phyloP scores from a whole-genome alignment of 768 basidiomycete species.

The Lentinus tigrinus region DNA sequence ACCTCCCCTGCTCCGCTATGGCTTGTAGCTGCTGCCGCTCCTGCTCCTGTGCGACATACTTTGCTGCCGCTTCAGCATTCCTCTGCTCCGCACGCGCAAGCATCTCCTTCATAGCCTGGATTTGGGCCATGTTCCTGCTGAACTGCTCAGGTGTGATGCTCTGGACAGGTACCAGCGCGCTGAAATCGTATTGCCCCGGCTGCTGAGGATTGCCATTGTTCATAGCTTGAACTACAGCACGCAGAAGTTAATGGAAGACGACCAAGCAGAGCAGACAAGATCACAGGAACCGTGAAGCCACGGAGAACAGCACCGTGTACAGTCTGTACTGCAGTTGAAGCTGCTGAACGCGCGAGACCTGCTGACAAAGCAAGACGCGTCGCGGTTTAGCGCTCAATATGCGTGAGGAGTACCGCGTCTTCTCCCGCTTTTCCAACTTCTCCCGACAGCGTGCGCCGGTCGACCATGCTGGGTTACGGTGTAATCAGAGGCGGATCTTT shows the following conservation, averaged over 20 bases:
- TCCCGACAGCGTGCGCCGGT: too few species aligned
- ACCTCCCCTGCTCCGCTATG: conserved; percentile 41
- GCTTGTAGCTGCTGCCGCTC: conserved; percentile 33
- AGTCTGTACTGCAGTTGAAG: too few species aligned
- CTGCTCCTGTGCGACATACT: conserved; percentile 18
- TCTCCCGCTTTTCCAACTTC: too few species aligned
- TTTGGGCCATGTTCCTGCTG: conserved; percentile 26
- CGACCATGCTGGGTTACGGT: conserved; percentile 9
- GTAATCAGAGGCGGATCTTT: too few species aligned
- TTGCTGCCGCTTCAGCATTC: conserved; percentile 41
- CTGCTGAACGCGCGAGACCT: neutral
- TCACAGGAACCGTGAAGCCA: neutral
- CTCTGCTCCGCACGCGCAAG: conserved; percentile 34
- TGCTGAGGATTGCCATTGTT: conserved; percentile 13
- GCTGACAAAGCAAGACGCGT: conserved; percentile 21
- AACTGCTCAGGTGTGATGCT: conserved; percentile 30
- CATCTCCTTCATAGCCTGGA: conserved; percentile 33
- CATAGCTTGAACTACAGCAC: conserved; percentile 17
- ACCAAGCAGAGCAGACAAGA: neutral
- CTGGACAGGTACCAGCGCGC: conserved; percentile 1
- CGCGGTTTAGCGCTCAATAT: conserved; percentile 1
- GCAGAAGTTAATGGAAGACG: too few species aligned
- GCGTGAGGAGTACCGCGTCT: neutral
- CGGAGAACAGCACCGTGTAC: neutral
- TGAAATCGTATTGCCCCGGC: neutral